phyloP scores from a whole-genome alignment of 2,329 filamentous ascomycete genomes.

The Pestalotiopsis sp. region DNA sequence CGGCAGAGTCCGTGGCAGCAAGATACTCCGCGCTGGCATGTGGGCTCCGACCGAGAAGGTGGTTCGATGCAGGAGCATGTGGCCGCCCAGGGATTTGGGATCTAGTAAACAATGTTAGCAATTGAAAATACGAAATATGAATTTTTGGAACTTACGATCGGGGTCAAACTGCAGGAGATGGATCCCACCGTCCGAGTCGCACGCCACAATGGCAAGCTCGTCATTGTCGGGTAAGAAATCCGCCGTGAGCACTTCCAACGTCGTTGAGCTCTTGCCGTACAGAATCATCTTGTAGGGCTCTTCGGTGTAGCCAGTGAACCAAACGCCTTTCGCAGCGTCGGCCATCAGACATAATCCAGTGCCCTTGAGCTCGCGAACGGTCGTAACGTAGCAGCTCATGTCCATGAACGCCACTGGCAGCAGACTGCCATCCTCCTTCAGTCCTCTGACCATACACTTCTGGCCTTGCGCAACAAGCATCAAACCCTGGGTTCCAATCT shows the following conservation, averaged over 20 bases:
- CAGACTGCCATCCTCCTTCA: constrained; percentile 92
- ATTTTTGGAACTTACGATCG: constrained; percentile 65
- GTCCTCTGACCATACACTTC: constrained; percentile 93
- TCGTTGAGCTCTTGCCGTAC: constrained; percentile 81
- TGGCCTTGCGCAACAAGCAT: constrained; percentile 91
- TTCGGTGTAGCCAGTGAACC: constrained; percentile 95
- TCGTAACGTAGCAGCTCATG: constrained; percentile 89
- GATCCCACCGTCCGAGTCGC: constrained; percentile 82
- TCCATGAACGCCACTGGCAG: constrained; percentile 96
- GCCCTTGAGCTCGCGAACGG: constrained; percentile 78
- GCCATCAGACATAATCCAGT: constrained; percentile 86
- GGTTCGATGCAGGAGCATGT: constrained; percentile 81
- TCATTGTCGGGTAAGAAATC: constrained; percentile 88
- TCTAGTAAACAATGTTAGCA: constrained; percentile 54
- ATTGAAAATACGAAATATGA: neutral
- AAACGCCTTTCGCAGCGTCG: constrained; percentile 89
- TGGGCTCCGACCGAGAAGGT: constrained; percentile 86
- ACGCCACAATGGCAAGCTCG: constrained; percentile 78
- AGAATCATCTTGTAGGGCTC: constrained; percentile 95
- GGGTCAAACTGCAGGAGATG: constrained; percentile 93
- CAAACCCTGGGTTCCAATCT: constrained; percentile 83
- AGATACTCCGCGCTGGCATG: constrained; percentile 69
- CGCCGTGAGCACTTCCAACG: constrained; percentile 75
- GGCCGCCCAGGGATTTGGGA: constrained; percentile 87
- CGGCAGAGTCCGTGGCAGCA: constrained; percentile 69